A percentile compares a stretch with the other conserved stretches of the same genome.
phyloP scores from a whole-genome alignment of 441 rosid genomes.

The Adansonia gregorii region DNA sequence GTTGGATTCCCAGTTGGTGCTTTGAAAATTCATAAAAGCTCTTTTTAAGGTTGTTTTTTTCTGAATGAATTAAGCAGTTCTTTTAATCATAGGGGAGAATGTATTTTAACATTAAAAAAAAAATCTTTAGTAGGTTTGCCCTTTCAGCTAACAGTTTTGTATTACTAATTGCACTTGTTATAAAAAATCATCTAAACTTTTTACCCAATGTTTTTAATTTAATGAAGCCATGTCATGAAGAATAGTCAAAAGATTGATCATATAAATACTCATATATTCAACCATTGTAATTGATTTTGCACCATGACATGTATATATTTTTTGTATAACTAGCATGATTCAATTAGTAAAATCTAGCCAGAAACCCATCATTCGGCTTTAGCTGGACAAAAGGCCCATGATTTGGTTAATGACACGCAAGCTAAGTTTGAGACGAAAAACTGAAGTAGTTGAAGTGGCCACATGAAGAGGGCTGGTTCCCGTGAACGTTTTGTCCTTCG shows the following conservation, averaged over 20 bases:
- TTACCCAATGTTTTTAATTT: background rate
- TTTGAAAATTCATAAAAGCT: too few relatives aligned
- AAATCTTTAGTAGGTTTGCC: too few relatives aligned
- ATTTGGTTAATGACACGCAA: background rate
- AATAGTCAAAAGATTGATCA: background rate
- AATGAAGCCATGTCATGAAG: background rate
- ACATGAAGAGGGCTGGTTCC: conserved; percentile 1
- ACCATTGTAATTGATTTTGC: background rate
- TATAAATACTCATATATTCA: background rate
- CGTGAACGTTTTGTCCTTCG: conserved; percentile 23
- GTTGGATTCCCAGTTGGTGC: too few relatives aligned
- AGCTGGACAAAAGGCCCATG: background rate
- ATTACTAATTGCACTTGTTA: too few relatives aligned
- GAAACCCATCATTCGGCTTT: background rate
- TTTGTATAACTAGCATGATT: background rate
- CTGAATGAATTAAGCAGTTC: too few relatives aligned
- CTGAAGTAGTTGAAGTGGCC: conserved; percentile 13
- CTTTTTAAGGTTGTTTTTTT: too few relatives aligned
- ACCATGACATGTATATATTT: background rate
- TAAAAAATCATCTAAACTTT: background rate
- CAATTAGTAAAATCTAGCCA: background rate
- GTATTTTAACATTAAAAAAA: too few relatives aligned
- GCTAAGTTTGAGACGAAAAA: background rate
- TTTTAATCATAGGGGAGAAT: too few relatives aligned
- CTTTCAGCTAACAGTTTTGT: too few relatives aligned